Evolutionary conservation across 306 rosid genomes (phyloP), one percentile per base, ranked within the genome.

Genomic region (Trifolium fragiferum): DNA sequence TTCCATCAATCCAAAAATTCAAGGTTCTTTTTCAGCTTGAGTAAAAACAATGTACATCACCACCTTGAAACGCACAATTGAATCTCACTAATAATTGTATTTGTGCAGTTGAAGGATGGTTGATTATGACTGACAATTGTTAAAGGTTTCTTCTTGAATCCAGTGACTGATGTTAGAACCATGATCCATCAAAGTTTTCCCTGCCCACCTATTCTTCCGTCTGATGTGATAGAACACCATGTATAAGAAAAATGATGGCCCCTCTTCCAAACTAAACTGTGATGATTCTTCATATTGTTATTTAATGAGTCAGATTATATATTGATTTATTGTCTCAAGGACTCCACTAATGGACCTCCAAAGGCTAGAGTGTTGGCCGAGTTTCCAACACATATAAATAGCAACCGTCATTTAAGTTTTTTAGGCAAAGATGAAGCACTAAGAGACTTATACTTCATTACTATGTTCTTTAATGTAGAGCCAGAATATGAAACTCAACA

Each of bases 391-490:
- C 0, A 4, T 15, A n/a, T n/a, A n/a, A n/a, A n/a, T n/a, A n/a
- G n/a, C n/a, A n/a, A 12, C 4, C 33, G 4, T 30, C 4, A 5
- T 30, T 2, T 3, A 30, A 0, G 33, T 25, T 23, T 0, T 25
- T 53, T 66, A 20, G 37, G 58, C 14, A 46, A 25, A 49, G 16
- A 30, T n/a, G 21, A 68, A 7, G 11, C 57, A 30, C 49, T 10
- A 27, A 23, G 60, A 67, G 61, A 68, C 9, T 9, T 68, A 68
- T 49, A 25, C 46, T 2, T 68, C 6, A 68, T 68, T 49, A 9
- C 2, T 23, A n/a, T 68, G 30, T 10, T 49, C 4, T 12, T 0
- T 10, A 9, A 41, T 10, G 13, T 4, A 2, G 4, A 30, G 33
- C 33, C 33, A 9, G 46, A n/a, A n/a, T n/a, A 41, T 41, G 13